Percentiles rank a stretch among this genome's conserved stretches.
phyloP scores from a whole-genome alignment of 139 green algal species.

The Tetraselmis chui region DNA sequence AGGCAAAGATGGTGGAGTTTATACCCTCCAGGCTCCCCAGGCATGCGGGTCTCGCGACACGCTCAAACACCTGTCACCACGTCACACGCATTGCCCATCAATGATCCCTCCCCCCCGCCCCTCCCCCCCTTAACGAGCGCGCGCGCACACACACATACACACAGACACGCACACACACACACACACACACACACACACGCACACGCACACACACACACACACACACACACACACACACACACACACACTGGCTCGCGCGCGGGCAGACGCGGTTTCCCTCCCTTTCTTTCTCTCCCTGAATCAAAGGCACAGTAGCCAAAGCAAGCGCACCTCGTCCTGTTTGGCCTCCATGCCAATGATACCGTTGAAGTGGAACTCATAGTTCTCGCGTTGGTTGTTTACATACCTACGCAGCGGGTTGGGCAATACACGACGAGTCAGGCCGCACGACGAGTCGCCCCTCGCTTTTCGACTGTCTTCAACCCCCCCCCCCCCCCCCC shows the following conservation, averaged over 20 bases:
- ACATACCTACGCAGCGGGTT: slow-evolving; percentile 36
- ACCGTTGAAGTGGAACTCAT: slow-evolving; percentile 75
- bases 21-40: slow-evolving; percentile 57
- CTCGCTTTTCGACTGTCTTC: too few species aligned
- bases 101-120: background rate
- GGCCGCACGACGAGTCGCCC: too few species aligned
- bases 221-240: background rate
- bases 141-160: too few species aligned
- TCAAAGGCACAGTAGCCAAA: background rate
- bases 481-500: too few species aligned
- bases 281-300: background rate
- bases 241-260: background rate
- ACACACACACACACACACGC: too few species aligned
- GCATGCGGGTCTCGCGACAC: slow-evolving; percentile 49
- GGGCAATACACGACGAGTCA: too few species aligned
- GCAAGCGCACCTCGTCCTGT: slow-evolving; percentile 60
- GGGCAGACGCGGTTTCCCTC: background rate
- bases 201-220: too few species aligned
- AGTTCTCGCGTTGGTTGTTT: slow-evolving; percentile 79
- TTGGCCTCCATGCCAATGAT: slow-evolving; percentile 65
- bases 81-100: background rate
- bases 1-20: slow-evolving; percentile 83
- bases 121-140: background rate
- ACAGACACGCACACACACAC: too few species aligned
- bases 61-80: slow-evolving; percentile 67